Base-by-base conservation (phyloP, 176 grass and related monocot genomes). In the barley (Hordeum vulgare) region DNA sequence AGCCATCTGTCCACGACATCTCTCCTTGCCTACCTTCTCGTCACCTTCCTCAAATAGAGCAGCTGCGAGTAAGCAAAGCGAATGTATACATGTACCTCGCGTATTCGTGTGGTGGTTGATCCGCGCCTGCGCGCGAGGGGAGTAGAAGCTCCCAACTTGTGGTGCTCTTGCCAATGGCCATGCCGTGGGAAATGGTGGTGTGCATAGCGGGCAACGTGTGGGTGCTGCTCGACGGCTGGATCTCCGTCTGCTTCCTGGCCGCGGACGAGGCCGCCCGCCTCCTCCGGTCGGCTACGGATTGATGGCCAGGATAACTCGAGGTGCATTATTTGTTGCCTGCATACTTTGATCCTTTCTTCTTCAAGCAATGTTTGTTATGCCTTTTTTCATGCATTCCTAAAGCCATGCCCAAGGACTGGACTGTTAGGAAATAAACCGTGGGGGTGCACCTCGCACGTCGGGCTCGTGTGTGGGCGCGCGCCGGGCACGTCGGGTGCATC, bases 251-350 rank as follows among this genome's bases (percentile, higher is more conserved):
- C 86, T 70, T 78, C 58, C 81, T 88, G 18, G 66, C 86, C 66
- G 86, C 86, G 75, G 86, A 84, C 58, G 86, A 88, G 81, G 58
- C 61, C 59, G 86, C 81, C 0, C 42, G 86, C 20, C 24, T 88
- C 33, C 81, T 88, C 41, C 80, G 81, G 1, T 65, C 80, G 2
- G 75, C 75, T 5, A 47, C 57, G 17, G 24, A 31, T n/a, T 76
- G 49, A 76, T 66, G 61, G 28, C 7, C 9, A 5, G 1, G 17
- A 23, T 21, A 5, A 31, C 58, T 15, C 1, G 26, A 20, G 67
- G 69, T 80, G 12, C 36, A 3, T 36, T 7, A 21, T 2, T 24
- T 41, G 0, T 21, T 57, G 1, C 9, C 8, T 37, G 1, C 5
- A 0, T 79, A 1, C 5, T 20, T 35, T 47, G 12, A 18, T 26